These are phyloP conservation scores for Epichloe festucae DNA, from an alignment of 2,329 filamentous ascomycete genomes.

Conservation along the genomic window DNA sequence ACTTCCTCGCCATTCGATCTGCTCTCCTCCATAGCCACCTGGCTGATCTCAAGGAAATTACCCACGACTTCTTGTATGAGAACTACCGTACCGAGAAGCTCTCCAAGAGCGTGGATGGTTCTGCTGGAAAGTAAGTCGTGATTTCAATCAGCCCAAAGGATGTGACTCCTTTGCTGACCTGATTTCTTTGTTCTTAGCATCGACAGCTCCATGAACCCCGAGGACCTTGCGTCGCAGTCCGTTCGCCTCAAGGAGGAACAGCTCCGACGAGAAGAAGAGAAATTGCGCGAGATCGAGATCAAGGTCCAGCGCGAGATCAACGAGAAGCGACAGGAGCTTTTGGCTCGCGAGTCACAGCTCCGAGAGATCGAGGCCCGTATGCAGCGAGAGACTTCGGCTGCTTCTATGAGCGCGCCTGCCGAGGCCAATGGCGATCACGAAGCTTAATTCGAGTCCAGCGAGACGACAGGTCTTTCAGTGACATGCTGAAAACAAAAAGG, in stretches of 20 bases:
- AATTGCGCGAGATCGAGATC: slow-evolving; percentile 96
- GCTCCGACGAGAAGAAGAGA: slow-evolving; percentile 97
- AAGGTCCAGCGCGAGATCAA: slow-evolving; percentile 99
- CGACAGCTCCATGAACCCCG: slow-evolving; percentile 79
- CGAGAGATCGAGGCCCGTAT: slow-evolving; percentile 98
- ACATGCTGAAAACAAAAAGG: slow-evolving; percentile 18
- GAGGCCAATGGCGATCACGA: slow-evolving; percentile 45
- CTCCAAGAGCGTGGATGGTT: slow-evolving; percentile 95
- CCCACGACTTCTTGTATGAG: slow-evolving; percentile 98
- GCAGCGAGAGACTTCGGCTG: slow-evolving; percentile 62
- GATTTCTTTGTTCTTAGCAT: slow-evolving; percentile 33
- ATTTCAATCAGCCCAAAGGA: not conserved
- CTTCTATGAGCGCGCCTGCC: slow-evolving; percentile 21
- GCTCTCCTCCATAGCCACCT: slow-evolving; percentile 95
- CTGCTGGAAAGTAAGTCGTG: slow-evolving; percentile 65
- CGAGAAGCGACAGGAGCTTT: slow-evolving; percentile 96
- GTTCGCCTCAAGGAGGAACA: slow-evolving; percentile 99
- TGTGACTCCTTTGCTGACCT: slow-evolving; percentile 17
- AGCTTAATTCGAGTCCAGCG: slow-evolving; percentile 26
- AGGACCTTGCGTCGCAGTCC: slow-evolving; percentile 91
- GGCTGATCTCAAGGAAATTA: slow-evolving; percentile 98
- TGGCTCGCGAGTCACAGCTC: slow-evolving; percentile 95
- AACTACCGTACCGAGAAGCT: slow-evolving; percentile 99
- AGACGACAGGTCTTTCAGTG: slow-evolving; percentile 19
- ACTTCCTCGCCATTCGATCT: slow-evolving; percentile 94